phyloP scores from a whole-genome alignment of 2,329 filamentous ascomycete species.

The Diaporthe citrichinensis region DNA sequence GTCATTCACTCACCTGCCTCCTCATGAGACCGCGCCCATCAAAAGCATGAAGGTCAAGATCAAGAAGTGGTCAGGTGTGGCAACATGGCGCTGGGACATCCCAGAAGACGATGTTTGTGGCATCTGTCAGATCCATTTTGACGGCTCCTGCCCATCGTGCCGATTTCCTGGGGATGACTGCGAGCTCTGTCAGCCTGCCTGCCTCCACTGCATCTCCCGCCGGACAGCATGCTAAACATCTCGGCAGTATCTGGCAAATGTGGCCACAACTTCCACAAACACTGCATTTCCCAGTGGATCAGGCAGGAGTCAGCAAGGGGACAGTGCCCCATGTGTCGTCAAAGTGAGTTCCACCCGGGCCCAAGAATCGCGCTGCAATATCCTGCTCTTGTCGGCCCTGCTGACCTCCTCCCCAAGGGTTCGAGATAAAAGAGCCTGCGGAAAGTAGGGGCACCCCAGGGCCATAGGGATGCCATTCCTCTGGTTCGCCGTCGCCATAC shows the following conservation, averaged over 20 bases:
- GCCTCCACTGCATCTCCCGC: neutral
- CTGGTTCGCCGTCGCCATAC: neutral
- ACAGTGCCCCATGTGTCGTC: constrained; percentile 97
- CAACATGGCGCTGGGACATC: constrained; percentile 98
- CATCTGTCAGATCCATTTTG: constrained; percentile 98
- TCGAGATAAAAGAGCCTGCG: constrained; percentile 51
- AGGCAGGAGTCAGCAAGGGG: constrained; percentile 94
- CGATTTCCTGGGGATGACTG: constrained; percentile 98
- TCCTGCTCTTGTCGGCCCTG: neutral
- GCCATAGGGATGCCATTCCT: constrained; percentile 17
- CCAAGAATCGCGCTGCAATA: neutral
- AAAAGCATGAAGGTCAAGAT: constrained; percentile 91
- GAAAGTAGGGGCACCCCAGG: constrained; percentile 41
- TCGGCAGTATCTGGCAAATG: constrained; percentile 90
- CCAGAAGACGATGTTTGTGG: constrained; percentile 98
- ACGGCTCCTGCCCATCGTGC: constrained; percentile 97
- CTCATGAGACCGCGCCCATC: neutral
- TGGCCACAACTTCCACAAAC: constrained; percentile 98
- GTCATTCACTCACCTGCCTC: neutral
- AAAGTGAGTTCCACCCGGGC: constrained; percentile 72
- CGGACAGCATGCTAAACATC: constrained; percentile 3
- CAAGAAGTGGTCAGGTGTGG: constrained; percentile 92
- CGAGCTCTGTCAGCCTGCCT: constrained; percentile 77
- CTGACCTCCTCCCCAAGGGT: constrained; percentile 45
- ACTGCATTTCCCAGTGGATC: constrained; percentile 97